phyloP scores from a whole-genome alignment of 2,329 filamentous ascomycete species.

The Cladosporium sp. region DNA sequence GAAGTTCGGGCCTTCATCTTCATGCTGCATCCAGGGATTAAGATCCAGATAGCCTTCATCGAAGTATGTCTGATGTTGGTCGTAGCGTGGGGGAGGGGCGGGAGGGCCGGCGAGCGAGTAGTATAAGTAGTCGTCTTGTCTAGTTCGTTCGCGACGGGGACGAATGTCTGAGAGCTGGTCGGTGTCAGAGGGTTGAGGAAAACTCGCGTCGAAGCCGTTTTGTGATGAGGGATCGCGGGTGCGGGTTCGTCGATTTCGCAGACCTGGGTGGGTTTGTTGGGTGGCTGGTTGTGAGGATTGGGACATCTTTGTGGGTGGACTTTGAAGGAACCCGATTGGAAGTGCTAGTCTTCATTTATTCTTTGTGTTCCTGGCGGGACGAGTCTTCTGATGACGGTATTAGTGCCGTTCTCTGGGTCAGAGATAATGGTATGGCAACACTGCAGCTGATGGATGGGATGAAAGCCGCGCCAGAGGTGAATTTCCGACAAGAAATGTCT shows the following conservation, averaged over 20 bases:
- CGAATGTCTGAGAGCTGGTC: background rate
- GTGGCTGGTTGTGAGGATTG: background rate
- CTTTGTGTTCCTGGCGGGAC: no score
- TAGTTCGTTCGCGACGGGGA: constrained; percentile 6
- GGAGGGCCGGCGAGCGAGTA: constrained; percentile 11
- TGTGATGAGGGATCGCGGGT: background rate
- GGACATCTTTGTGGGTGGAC: background rate
- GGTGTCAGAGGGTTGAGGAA: background rate
- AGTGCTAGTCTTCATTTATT: no score
- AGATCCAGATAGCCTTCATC: constrained; percentile 23
- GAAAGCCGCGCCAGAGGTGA: no score
- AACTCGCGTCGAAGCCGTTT: background rate
- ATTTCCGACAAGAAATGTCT: no score
- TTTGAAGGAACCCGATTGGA: no score
- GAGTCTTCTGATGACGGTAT: no score
- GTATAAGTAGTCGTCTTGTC: constrained; percentile 12
- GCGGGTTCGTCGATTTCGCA: background rate
- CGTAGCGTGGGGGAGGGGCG: constrained; percentile 2
- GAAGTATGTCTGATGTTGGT: constrained; percentile 24
- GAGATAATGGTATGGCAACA: no score
- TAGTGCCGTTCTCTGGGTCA: no score
- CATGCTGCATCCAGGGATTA: constrained; percentile 24
- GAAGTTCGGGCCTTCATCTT: constrained; percentile 20
- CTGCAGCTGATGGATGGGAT: no score
- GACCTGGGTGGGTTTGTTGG: background rate